Evolutionary conservation across 106 monocot species (phyloP).

Genomic region (Acanthochlamys bracteata): DNA sequence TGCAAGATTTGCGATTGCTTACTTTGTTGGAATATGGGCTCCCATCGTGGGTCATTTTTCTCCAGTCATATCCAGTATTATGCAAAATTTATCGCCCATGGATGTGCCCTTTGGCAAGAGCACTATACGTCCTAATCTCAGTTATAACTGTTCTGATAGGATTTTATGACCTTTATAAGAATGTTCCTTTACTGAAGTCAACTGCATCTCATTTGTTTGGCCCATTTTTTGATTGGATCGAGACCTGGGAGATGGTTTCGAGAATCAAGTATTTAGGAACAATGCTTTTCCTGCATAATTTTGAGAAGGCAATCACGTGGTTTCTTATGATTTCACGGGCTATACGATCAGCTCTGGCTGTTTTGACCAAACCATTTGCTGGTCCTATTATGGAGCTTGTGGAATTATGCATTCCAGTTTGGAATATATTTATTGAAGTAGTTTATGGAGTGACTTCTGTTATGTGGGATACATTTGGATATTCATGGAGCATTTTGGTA

Average conservation of each 20-base stretch:
- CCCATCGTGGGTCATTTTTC: slow-evolving; percentile 72
- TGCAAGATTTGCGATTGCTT: slow-evolving; percentile 50
- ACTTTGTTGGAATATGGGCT: slow-evolving; percentile 65
- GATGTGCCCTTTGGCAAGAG: slow-evolving; percentile 53
- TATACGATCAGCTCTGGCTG: slow-evolving; percentile 6
- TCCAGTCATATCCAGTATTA: slow-evolving; percentile 72
- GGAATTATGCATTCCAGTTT: slow-evolving; percentile 27
- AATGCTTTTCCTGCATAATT: slow-evolving; percentile 60
- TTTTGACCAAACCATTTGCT: slow-evolving; percentile 20
- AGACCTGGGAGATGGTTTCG: slow-evolving; percentile 59
- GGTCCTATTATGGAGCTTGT: slow-evolving; percentile 17
- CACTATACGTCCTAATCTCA: slow-evolving; percentile 44
- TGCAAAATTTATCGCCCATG: slow-evolving; percentile 58
- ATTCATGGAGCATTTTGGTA: slow-evolving; percentile 30
- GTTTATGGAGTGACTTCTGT: slow-evolving; percentile 40
- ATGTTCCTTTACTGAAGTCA: slow-evolving; percentile 54
- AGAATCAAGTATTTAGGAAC: slow-evolving; percentile 65
- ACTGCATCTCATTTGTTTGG: slow-evolving; percentile 41
- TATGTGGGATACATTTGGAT: slow-evolving; percentile 38
- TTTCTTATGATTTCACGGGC: slow-evolving; percentile 22
- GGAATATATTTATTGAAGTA: slow-evolving; percentile 24
- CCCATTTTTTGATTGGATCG: slow-evolving; percentile 64
- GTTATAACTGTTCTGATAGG: slow-evolving; percentile 54
- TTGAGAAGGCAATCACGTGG: slow-evolving; percentile 32
- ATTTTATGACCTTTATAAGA: slow-evolving; percentile 79